Evolutionary conservation across 2,329 filamentous ascomycete species (phyloP), one percentile per base, ranked within the genome.

Genomic region (Endothia cerciana): DNA sequence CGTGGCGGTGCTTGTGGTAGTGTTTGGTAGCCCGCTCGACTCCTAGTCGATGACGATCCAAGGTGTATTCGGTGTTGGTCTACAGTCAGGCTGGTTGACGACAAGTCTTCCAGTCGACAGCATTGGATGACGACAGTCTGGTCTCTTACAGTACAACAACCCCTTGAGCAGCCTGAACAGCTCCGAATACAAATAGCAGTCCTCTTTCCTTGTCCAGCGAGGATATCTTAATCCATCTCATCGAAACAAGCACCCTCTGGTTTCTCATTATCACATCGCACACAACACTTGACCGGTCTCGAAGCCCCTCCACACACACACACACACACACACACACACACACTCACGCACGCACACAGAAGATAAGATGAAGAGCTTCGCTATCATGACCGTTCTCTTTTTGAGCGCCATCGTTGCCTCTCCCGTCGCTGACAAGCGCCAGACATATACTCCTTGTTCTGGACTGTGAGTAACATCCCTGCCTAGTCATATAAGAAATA

Each of bases 391-490:
- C n/a, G 57, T 62, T 38, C 47, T 67, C 59, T 60, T 67, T 28
- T 43, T 65, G 43, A 56, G 65, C 62, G 28, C 47, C 22, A 53
- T 47, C 56, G 22, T 58, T 43, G 63, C 67, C 58, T 58, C 75
- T 40, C 72, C 76, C 10, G 73, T 74, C 5, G 62, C 73, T n/a
- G 74, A 75, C 45, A 74, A 77, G 66, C 77, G 79, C 58, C 77
- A 78, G 72, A 69, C 70, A 6, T 83, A 82, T 64, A 60, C 71
- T 10, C 74, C 82, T 51, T 83, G 82, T 72, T 75, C 74, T 38
- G 77, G 76, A 22, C 76, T 82, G 25, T 59, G 25, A 59, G 57
- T 59, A 0, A 59, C 6, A 30, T 41, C 11, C 10, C 2, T 1
- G 25, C 11, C 13, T 15, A 15, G 5, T 7, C 10, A 22, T 22